Conservation (phyloP, 1,139 yeast genomes). For the Pichia sp. region DNA sequence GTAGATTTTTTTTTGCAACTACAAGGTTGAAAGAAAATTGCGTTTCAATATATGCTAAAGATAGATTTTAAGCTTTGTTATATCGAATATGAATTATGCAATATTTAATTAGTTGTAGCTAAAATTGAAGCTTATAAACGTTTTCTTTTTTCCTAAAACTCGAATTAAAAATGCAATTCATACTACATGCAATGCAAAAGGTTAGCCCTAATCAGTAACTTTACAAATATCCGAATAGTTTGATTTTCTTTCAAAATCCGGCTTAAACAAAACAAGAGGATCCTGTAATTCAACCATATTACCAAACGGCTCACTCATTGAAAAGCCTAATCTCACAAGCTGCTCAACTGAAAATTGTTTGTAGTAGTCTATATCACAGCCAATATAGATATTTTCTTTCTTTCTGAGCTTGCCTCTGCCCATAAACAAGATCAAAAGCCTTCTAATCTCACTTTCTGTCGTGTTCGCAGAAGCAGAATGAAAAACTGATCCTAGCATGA, state of each 20-base stretch:
- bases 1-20: too few relatives aligned
- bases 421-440: slow-evolving; percentile 23
- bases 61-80: too few relatives aligned
- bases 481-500: slow-evolving; percentile 25
- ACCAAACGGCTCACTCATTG: slow-evolving; percentile 12
- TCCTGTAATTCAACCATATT: slow-evolving; percentile 11
- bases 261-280: slow-evolving; percentile 5
- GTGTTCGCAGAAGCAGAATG: slow-evolving; percentile 27
- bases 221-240: slow-evolving; percentile 10
- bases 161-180: too few relatives aligned
- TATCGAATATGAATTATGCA: too few relatives aligned
- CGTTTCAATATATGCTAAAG: too few relatives aligned
- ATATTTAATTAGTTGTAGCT: too few relatives aligned
- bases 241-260: slow-evolving; percentile 4
- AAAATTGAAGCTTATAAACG: too few relatives aligned
- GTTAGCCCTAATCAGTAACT: not conserved
- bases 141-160: too few relatives aligned
- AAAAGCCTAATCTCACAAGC: slow-evolving; percentile 8
- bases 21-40: too few relatives aligned
- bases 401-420: slow-evolving; percentile 23
- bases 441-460: slow-evolving; percentile 22
- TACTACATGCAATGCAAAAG: too few relatives aligned
- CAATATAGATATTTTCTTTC: slow-evolving; percentile 22
- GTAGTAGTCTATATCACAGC: slow-evolving; percentile 7
- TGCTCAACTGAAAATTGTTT: slow-evolving; percentile 10